phyloP scores from a whole-genome alignment of 1,139 yeast species.

The Lizanozyma gosingica region DNA sequence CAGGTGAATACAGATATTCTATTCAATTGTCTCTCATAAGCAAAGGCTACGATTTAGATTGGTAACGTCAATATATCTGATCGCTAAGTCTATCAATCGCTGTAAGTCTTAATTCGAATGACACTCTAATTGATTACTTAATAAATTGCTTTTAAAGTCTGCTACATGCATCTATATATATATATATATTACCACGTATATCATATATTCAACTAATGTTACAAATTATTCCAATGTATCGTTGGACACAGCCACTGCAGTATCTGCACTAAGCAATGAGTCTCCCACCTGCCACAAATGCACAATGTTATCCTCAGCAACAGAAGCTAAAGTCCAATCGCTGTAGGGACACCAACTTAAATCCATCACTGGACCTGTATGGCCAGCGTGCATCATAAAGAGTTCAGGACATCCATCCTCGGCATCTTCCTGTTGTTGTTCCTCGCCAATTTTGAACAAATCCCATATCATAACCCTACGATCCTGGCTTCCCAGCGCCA shows the following conservation, averaged over 20 bases:
- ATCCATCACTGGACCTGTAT: conserved; percentile 67
- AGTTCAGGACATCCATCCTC: conserved; percentile 78
- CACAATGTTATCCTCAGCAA: conserved; percentile 69
- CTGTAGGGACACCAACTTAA: conserved; percentile 60
- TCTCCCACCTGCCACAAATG: conserved; percentile 67
- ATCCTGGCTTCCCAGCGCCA: conserved; percentile 70
- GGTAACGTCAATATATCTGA: too few species aligned
- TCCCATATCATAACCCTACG: conserved; percentile 72
- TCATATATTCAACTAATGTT: too few species aligned
- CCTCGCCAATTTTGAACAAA: conserved; percentile 62
- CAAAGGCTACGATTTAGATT: too few species aligned
- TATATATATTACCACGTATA: too few species aligned
- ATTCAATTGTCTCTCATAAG: too few species aligned
- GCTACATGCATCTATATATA: too few species aligned
- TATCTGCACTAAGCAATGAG: conserved; percentile 35
- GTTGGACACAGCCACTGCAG: conserved; percentile 13
- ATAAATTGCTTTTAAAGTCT: too few species aligned
- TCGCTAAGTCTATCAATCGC: too few species aligned
- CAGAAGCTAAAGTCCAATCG: conserved; percentile 67
- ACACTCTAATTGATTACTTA: too few species aligned
- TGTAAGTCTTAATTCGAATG: too few species aligned
- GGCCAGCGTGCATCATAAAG: conserved; percentile 84
- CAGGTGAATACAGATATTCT: too few species aligned
- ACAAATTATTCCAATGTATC: conserved; percentile 15
- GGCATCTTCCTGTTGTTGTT: conserved; percentile 71